phyloP scores from a whole-genome alignment of 257 asterid species.

The Gentiana straminea region DNA sequence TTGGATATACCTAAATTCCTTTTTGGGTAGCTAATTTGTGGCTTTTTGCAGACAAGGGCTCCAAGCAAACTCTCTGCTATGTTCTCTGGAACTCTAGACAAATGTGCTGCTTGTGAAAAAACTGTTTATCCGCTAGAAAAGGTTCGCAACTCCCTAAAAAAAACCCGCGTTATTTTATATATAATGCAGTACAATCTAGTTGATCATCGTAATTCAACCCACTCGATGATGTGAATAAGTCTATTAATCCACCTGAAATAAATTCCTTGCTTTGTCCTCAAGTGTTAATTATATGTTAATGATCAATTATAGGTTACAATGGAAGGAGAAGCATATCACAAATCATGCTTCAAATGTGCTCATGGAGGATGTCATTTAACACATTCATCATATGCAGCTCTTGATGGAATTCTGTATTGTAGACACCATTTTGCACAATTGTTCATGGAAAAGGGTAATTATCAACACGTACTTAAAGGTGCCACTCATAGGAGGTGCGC shows the following conservation, averaged over 20 bases:
- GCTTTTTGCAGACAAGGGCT: slow-evolving; percentile 37
- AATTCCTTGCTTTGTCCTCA: background rate
- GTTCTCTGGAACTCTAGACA: slow-evolving; percentile 87
- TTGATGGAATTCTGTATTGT: slow-evolving; percentile 84
- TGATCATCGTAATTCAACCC: too few species aligned
- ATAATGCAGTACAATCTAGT: too few species aligned
- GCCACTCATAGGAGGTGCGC: slow-evolving; percentile 21
- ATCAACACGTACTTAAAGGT: slow-evolving; percentile 37
- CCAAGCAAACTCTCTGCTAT: slow-evolving; percentile 65
- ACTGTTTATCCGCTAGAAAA: slow-evolving; percentile 83
- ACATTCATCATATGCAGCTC: slow-evolving; percentile 69
- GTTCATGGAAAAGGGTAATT: slow-evolving; percentile 88
- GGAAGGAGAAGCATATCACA: slow-evolving; percentile 80
- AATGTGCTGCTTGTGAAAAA: slow-evolving; percentile 65
- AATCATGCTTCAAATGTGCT: slow-evolving; percentile 81
- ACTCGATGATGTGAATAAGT: too few species aligned
- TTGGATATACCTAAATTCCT: too few species aligned
- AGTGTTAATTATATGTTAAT: background rate
- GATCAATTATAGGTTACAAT: slow-evolving; percentile 37
- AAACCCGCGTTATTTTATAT: too few species aligned
- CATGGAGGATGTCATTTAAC: slow-evolving; percentile 81
- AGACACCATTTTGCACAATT: slow-evolving; percentile 83
- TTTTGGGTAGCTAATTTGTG: too few species aligned
- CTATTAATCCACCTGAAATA: background rate
- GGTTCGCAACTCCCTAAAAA: slow-evolving; percentile 21